phyloP scores from a whole-genome alignment of 2,329 filamentous ascomycete species.

The Fusarium sp. region DNA sequence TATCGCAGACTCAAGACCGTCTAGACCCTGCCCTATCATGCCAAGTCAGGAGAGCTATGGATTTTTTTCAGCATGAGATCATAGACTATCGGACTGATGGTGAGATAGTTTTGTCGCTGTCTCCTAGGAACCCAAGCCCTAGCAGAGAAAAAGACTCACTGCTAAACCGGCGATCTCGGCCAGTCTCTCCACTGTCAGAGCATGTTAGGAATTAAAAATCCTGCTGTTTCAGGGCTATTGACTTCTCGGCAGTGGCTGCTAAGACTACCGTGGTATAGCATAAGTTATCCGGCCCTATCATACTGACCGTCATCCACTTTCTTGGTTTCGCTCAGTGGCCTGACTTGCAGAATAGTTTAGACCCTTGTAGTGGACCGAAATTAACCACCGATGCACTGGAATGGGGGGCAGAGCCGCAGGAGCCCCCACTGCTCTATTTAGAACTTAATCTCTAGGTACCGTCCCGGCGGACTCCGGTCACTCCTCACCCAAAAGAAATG shows the following conservation, averaged over 20 bases:
- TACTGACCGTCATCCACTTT: background rate
- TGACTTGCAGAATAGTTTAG: background rate
- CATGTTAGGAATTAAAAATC: background rate
- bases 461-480: background rate
- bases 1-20: background rate
- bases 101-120: too few species aligned
- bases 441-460: background rate
- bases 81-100: background rate
- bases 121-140: too few species aligned
- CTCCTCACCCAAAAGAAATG: background rate
- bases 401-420: background rate
- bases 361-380: background rate
- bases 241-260: background rate
- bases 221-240: background rate
- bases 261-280: background rate
- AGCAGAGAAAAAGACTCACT: background rate
- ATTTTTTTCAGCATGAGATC: background rate
- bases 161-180: background rate
- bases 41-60: conserved; percentile 6
- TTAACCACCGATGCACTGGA: background rate
- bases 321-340: background rate
- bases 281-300: background rate
- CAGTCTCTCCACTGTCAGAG: background rate
- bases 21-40: too few species aligned
- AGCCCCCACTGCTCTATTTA: background rate